Evolutionary conservation across 148 eudicot genomes (phyloP).

Genomic region (Rhododendron mucronatum): DNA sequence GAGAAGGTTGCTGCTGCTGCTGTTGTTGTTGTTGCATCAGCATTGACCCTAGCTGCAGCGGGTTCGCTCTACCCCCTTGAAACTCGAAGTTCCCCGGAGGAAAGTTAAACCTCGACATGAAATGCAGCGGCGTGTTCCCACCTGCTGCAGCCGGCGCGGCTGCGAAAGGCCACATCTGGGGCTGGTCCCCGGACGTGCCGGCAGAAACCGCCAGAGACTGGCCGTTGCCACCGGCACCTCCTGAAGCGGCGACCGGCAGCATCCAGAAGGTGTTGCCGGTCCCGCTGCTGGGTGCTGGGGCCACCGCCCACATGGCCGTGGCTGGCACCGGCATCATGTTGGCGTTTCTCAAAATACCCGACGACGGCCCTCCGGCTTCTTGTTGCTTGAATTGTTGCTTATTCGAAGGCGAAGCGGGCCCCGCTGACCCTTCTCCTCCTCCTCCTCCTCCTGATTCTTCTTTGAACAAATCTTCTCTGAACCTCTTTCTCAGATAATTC

Average conservation of each 20-base stretch:
- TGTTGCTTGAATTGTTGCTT: constrained; percentile 28
- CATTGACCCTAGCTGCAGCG: constrained; percentile 44
- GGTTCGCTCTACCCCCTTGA: constrained; percentile 33
- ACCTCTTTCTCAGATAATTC: constrained; percentile 38
- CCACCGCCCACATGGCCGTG: constrained; percentile 51
- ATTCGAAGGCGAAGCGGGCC: constrained; percentile 22
- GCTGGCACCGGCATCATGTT: constrained; percentile 31
- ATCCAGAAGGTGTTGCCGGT: constrained; percentile 47
- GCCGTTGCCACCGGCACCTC: constrained; percentile 9
- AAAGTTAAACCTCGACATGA: constrained; percentile 49
- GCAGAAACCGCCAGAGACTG: neutral
- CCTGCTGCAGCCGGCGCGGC: neutral
- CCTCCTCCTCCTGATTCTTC: constrained; percentile 24
- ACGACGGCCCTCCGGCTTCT: constrained; percentile 18
- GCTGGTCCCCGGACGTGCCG: constrained; percentile 10
- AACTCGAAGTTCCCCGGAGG: constrained; percentile 35
- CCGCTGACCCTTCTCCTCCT: constrained; percentile 15
- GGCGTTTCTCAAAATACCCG: constrained; percentile 19
- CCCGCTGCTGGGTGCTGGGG: constrained; percentile 24
- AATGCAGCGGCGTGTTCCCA: constrained; percentile 35
- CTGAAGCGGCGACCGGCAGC: constrained; percentile 35
- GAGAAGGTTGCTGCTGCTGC: constrained; percentile 28
- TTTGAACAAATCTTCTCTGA: constrained; percentile 55
- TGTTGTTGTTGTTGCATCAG: constrained; percentile 30
- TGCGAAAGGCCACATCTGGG: constrained; percentile 45